Conservation (phyloP, 495 filamentous ascomycete genomes). For the Aspergillus affinis region DNA sequence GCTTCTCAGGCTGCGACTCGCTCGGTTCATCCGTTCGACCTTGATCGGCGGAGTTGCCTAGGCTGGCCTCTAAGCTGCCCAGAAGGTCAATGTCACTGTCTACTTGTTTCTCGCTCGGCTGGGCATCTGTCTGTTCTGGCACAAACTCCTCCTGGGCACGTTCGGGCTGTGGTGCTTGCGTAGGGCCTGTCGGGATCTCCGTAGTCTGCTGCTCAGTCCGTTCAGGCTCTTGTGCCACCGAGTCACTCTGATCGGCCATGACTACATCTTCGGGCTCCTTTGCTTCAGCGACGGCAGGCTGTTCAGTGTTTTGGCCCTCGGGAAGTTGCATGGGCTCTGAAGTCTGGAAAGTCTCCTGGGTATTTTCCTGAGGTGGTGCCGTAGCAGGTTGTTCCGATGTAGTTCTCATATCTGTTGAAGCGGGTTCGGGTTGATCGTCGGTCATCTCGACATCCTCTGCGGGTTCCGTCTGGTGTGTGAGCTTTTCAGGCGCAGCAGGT, state of each 20-base stretch:
- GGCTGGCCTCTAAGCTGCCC: slow-evolving; percentile 25
- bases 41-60: slow-evolving; percentile 9
- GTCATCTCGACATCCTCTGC: slow-evolving; percentile 32
- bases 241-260: slow-evolving; percentile 4
- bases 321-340: background rate
- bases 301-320: background rate
- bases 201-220: slow-evolving; percentile 5
- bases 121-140: slow-evolving; percentile 7
- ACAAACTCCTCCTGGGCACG: slow-evolving; percentile 2
- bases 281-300: background rate
- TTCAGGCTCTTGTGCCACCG: slow-evolving; percentile 1
- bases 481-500: slow-evolving; percentile 9
- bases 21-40: slow-evolving; percentile 1
- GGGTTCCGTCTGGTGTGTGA: slow-evolving; percentile 17
- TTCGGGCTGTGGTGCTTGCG: slow-evolving; percentile 4
- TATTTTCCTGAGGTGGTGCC: slow-evolving; percentile 1
- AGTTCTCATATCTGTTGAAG: background rate
- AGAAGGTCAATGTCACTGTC: slow-evolving; percentile 20
- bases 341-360: background rate
- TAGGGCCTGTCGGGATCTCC: slow-evolving; percentile 3
- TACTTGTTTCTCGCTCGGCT: background rate
- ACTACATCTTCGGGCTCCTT: background rate
- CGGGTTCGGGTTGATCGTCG: slow-evolving; percentile 10
- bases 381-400: slow-evolving; percentile 1
- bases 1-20: background rate